Conservation (phyloP, 768 basidiomycete species). For the Cystobasidium tubakii region DNA sequence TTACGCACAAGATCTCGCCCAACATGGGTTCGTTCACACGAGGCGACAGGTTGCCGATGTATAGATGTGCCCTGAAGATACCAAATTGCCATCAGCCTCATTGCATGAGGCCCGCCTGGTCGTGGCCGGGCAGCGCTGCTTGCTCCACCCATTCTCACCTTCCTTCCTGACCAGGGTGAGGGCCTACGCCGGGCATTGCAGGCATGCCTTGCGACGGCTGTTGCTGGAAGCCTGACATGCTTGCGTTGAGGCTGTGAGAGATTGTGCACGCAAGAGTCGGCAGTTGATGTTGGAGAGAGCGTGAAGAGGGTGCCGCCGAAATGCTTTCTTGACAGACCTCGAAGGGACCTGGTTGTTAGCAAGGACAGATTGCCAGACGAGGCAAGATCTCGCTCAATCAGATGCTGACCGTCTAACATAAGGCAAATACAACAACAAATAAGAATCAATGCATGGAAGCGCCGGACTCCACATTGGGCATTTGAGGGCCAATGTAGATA, state of each 20-base stretch:
- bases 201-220: slow-evolving; percentile 18
- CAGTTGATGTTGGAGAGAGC: background rate
- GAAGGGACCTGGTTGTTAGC: too few relatives aligned
- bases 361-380: too few relatives aligned
- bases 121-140: too few relatives aligned
- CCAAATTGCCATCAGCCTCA: background rate
- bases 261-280: background rate
- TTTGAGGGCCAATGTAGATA: too few relatives aligned
- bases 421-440: too few relatives aligned
- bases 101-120: background rate
- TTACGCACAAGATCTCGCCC: slow-evolving; percentile 60
- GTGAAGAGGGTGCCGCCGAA: background rate
- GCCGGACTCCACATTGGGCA: too few relatives aligned
- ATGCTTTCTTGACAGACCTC: background rate
- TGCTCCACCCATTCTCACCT: background rate
- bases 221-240: slow-evolving; percentile 7
- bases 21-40: slow-evolving; percentile 99
- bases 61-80: slow-evolving; percentile 72
- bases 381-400: too few relatives aligned
- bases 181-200: slow-evolving; percentile 10
- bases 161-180: slow-evolving; percentile 3
- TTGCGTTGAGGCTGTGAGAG: background rate
- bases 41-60: slow-evolving; percentile 95
- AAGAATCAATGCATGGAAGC: too few relatives aligned
- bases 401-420: background rate